Evolutionary conservation across 2,329 filamentous ascomycete species (phyloP).

Genomic region (Stemphylium beticola): DNA sequence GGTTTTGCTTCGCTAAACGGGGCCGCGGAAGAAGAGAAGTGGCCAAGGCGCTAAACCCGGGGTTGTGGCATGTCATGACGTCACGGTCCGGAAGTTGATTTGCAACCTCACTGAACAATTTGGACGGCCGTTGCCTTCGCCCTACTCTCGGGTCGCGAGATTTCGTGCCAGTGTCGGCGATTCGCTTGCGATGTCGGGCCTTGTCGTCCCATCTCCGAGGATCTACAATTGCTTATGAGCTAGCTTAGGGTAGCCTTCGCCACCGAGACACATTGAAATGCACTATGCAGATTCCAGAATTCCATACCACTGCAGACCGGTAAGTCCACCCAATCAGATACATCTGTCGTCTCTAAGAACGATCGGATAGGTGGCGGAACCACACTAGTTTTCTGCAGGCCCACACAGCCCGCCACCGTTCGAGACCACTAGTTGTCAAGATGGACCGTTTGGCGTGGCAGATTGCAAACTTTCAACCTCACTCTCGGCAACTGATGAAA

Average conservation of each 20-base stretch:
- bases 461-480: slow-evolving; percentile 14
- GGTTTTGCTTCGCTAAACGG: too few relatives aligned
- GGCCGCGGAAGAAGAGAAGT: too few relatives aligned
- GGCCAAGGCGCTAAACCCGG: slow-evolving; percentile 1
- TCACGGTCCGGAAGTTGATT: not conserved
- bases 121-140: too few relatives aligned
- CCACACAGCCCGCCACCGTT: not conserved
- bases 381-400: slow-evolving; percentile 4
- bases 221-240: not conserved
- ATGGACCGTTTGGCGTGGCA: slow-evolving; percentile 8
- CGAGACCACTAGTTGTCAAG: slow-evolving; percentile 3
- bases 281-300: not conserved
- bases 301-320: not conserved
- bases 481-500: not conserved
- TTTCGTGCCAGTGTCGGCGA: too few relatives aligned
- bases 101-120: not conserved
- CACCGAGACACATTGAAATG: not conserved
- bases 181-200: too few relatives aligned
- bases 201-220: not conserved
- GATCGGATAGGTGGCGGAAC: not conserved
- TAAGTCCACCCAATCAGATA: not conserved
- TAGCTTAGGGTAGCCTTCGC: not conserved
- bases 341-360: too few relatives aligned
- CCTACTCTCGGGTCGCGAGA: too few relatives aligned
- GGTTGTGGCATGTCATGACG: not conserved